Evolutionary conservation across 2,329 filamentous ascomycete species (phyloP), one percentile per base, ranked within the genome.

Genomic region (Aspergillus sp.): DNA sequence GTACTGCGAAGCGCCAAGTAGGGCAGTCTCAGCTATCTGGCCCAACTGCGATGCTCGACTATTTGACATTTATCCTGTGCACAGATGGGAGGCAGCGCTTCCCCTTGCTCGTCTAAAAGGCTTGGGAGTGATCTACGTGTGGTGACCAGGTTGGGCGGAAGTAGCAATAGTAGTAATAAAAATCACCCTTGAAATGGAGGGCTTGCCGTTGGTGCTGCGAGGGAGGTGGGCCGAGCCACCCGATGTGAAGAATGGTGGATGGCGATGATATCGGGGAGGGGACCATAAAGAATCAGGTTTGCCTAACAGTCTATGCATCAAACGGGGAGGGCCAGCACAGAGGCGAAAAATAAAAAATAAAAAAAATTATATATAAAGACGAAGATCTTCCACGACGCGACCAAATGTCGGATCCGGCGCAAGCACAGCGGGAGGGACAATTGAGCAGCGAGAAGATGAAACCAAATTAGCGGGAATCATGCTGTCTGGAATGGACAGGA

Each of bases 201-300:
- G 59, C 39, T 57, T 59, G 55, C 48, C 36, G 55, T 41, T 60
- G 48, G 58, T 50, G 34, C 56, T 55, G 56, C 60, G 55, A 55
- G 52, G 60, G 56, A 61, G 56, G 53, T 62, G 60, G 63, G 58
- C 59, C 59, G 62, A 58, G 57, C 59, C 53, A 63, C 58, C 64
- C 59, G 59, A 54, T 61, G 49, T 44, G 39, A 60, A 62, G 60
- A 62, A 58, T 58, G 55, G 59, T 61, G 60, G 61, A 61, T 57
- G 55, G 50, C 54, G 58, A 55, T 61, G 60, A 56, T 59, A 62
- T 49, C 43, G 39, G 49, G 42, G 42, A 55, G 55, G 49, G 53
- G 38, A 54, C 41, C 43, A 42, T 55, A 32, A 52, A 22, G 34
- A 36, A 36, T n/a, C 34, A 41, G 53, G 41, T 30, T 39, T 52